Base-by-base conservation (phyloP, 2,329 filamentous ascomycete genomes). In the Plectosphaerella plurivora region DNA sequence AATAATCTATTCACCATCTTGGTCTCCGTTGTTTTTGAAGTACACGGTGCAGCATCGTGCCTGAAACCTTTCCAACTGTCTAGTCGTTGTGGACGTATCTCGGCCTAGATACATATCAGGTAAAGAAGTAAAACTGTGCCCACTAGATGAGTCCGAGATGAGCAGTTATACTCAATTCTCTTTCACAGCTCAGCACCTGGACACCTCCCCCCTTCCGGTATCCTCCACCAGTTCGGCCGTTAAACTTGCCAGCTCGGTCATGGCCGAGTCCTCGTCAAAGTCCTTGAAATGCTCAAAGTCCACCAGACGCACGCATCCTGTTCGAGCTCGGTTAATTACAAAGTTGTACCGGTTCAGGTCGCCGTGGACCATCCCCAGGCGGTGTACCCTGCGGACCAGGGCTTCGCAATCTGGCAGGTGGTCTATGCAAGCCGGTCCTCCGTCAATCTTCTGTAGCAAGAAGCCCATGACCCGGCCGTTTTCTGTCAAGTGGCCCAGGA, bases 311-410 rank as follows among this genome's bases (percentile, higher is more conserved):
- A 61, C 60, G 37, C 11, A n/a, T 7, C 37, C 7, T 3, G 12
- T 16, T 50, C 56, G 57, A 42, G 57, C 60, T 47, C 61, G 56
- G 45, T 44, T 55, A 53, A 68, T 57, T 46, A 73, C 53, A 55
- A 71, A 72, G 57, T 70, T 73, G 51, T 71, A 62, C 51, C 63
- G 61, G 55, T 73, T 72, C 35, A 65, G 60, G 56, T 72, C 70
- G 14, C 67, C 65, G 59, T 72, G 67, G 28, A 68, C 24, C 45
- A 69, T 39, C 35, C 65, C 61, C 37, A 65, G 49, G 18, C 54
- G 28, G 52, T 68, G 63, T n/a, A 41, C 8, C 37, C 53, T 56
- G 44, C 51, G 49, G 25, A 59, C 50, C 49, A 56, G 42, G 51
- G 55, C 53, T 53, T 52, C 53, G 49, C 54, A 60, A 33, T 51